phyloP scores from a whole-genome alignment of 192 early-diverging fungal genomes.

The Coemansia sp. region DNA sequence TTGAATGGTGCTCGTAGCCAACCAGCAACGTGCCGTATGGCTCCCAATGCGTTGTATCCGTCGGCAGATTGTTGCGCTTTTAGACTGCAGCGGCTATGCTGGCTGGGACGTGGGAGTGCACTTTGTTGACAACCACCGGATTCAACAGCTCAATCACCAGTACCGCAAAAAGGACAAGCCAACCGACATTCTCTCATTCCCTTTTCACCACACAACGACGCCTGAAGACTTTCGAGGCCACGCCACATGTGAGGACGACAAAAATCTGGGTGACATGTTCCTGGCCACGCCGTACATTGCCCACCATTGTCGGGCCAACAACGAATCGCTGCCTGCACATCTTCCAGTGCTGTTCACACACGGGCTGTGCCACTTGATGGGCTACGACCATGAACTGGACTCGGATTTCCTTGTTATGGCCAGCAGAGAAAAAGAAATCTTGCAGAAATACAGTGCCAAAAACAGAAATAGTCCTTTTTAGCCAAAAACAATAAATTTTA shows the following conservation, averaged over 20 bases:
- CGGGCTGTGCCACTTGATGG: constrained; percentile 68
- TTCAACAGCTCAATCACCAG: constrained; percentile 54
- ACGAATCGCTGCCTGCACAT: constrained; percentile 49
- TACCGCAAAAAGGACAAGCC: constrained; percentile 57
- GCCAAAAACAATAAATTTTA: constrained; percentile 7
- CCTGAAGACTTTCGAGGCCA: constrained; percentile 27
- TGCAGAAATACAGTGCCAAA: constrained; percentile 11
- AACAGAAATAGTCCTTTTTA: neutral
- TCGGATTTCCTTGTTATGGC: constrained; percentile 48
- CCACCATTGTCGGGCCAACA: constrained; percentile 50
- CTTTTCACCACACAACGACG: constrained; percentile 51
- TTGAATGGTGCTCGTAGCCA: constrained; percentile 40
- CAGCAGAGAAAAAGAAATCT: constrained; percentile 33
- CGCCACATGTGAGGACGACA: constrained; percentile 46
- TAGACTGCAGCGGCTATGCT: constrained; percentile 55
- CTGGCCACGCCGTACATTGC: constrained; percentile 60
- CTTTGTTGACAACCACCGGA: constrained; percentile 50
- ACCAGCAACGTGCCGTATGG: constrained; percentile 43
- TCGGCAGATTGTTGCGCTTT: constrained; percentile 41
- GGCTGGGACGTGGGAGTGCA: constrained; percentile 66
- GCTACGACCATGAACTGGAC: constrained; percentile 63
- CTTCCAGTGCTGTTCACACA: constrained; percentile 62
- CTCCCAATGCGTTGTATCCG: constrained; percentile 36
- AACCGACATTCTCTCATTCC: constrained; percentile 69
- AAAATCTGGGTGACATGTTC: constrained; percentile 64